Conservation (phyloP, 2,329 filamentous ascomycete genomes). For the Ophiostoma piceae region DNA sequence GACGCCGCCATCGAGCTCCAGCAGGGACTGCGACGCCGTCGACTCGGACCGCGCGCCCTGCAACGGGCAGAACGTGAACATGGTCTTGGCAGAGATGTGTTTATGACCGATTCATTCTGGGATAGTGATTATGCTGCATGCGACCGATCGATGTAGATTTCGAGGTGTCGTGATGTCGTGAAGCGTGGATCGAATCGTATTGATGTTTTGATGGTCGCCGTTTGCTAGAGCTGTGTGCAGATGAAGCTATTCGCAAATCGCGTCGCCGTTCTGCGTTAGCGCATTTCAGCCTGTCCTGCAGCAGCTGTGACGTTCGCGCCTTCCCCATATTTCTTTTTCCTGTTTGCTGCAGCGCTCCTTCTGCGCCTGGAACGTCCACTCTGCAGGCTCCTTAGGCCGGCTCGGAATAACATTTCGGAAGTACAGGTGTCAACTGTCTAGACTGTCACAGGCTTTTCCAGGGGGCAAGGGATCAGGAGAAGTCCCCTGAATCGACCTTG, state of each 20-base stretch:
- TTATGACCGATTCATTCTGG: background rate
- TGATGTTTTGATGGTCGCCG: background rate
- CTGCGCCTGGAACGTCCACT: background rate
- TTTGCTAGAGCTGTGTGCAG: background rate
- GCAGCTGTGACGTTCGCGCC: constrained; percentile 17
- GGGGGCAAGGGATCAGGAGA: constrained; percentile 1
- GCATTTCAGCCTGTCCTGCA: constrained; percentile 15
- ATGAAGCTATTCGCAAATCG: constrained; percentile 22
- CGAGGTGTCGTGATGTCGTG: background rate
- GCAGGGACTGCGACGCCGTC: constrained; percentile 83
- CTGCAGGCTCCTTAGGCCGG: background rate
- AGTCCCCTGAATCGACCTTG: background rate
- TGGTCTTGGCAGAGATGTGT: constrained; percentile 36
- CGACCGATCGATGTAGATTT: background rate
- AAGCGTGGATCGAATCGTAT: background rate
- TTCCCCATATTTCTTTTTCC: constrained; percentile 7
- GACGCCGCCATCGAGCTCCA: constrained; percentile 94
- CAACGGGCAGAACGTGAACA: constrained; percentile 95
- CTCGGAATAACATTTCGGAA: constrained; percentile 2
- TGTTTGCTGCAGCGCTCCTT: background rate
- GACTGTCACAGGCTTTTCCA: constrained; percentile 8
- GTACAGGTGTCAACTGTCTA: background rate
- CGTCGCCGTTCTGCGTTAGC: constrained; percentile 22
- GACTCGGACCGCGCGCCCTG: constrained; percentile 87
- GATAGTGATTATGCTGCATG: background rate